These are phyloP conservation scores for Diplodia seriata DNA, from an alignment of 2,329 filamentous ascomycete genomes.

Conservation along the genomic window DNA sequence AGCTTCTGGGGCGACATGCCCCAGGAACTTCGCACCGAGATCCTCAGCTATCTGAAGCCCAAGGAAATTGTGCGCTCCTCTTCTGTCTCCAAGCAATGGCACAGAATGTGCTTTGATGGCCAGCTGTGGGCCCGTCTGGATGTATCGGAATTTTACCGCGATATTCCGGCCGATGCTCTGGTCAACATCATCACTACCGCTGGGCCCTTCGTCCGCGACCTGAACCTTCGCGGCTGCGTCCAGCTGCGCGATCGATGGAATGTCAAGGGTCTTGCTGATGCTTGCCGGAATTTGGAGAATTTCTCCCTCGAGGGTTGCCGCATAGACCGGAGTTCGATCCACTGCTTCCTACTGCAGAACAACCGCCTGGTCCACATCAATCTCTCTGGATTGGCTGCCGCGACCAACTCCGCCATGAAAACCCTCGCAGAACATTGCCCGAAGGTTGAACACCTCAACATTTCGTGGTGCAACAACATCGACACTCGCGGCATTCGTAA, in stretches of 20 bases:
- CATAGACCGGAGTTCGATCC: constrained; percentile 78
- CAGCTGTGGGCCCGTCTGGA: constrained; percentile 91
- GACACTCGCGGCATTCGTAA: constrained; percentile 76
- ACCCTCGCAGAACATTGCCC: constrained; percentile 83
- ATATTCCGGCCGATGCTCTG: constrained; percentile 83
- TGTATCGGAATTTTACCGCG: constrained; percentile 80
- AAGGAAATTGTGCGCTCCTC: constrained; percentile 83
- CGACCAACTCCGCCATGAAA: constrained; percentile 84
- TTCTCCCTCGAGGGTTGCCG: constrained; percentile 89
- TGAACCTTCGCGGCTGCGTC: constrained; percentile 90
- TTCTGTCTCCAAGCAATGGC: constrained; percentile 76
- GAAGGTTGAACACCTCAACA: constrained; percentile 81
- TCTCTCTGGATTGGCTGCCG: constrained; percentile 78
- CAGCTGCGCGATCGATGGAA: constrained; percentile 85
- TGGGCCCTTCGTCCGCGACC: constrained; percentile 86
- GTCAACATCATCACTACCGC: constrained; percentile 84
- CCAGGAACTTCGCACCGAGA: constrained; percentile 77
- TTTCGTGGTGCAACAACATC: constrained; percentile 92
- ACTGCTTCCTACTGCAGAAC: constrained; percentile 82
- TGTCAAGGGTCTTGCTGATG: constrained; percentile 77
- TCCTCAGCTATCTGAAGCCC: constrained; percentile 77
- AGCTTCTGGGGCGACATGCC: constrained; percentile 85
- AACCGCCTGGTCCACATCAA: constrained; percentile 82
- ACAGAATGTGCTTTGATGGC: constrained; percentile 88
- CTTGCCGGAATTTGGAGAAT: constrained; percentile 85